Conservation (phyloP, 2,329 filamentous ascomycete species). For the Pestalotiopsis sp. region DNA sequence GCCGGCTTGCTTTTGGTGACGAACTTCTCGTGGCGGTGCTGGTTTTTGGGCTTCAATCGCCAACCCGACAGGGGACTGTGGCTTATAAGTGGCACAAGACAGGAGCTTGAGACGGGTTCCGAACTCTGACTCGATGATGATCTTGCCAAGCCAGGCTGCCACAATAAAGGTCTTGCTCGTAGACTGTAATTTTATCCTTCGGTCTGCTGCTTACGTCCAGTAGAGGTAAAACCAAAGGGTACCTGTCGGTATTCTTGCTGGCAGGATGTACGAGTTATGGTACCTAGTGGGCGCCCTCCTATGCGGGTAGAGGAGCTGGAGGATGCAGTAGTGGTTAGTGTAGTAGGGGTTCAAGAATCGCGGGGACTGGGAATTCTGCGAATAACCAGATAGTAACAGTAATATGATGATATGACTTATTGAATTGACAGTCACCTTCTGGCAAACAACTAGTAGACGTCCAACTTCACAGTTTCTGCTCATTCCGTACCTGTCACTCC, state of each 20-base stretch:
- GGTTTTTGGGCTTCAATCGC: conserved; percentile 1
- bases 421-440: background rate
- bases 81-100: background rate
- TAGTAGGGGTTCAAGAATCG: no score
- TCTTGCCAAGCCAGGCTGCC: background rate
- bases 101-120: background rate
- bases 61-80: background rate
- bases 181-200: background rate
- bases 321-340: background rate
- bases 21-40: conserved; percentile 11
- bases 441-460: background rate
- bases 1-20: conserved; percentile 8
- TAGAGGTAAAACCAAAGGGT: no score
- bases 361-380: background rate
- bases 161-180: background rate
- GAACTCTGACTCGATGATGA: background rate
- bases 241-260: no score
- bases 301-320: background rate
- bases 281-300: background rate
- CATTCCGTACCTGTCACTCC: background rate
- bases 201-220: background rate
- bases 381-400: background rate
- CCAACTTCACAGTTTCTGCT: background rate
- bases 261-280: background rate
- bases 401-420: background rate